Evolutionary conservation across 805 yeast species (phyloP).

Genomic region (Ogataea saltuana): DNA sequence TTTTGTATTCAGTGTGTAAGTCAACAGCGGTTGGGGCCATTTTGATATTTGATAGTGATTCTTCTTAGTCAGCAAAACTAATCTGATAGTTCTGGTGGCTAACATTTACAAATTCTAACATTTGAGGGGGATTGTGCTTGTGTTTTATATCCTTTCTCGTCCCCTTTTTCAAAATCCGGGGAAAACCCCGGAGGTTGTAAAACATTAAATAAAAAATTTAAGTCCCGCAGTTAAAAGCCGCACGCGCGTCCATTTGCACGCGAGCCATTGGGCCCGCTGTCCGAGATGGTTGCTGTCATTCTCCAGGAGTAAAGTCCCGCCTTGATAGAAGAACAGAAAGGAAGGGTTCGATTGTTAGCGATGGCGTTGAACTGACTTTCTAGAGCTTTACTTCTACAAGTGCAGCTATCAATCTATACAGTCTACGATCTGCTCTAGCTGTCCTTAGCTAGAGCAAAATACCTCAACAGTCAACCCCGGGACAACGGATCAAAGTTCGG

Average conservation of each 20-base stretch:
- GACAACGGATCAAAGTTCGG: neutral
- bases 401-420: too few relatives aligned
- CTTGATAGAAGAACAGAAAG: too few relatives aligned
- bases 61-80: neutral
- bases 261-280: too few relatives aligned
- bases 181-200: constrained; percentile 6
- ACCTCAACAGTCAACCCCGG: neutral
- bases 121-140: neutral
- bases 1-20: constrained; percentile 34
- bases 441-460: too few relatives aligned
- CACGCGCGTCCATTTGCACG: neutral
- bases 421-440: too few relatives aligned
- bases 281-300: too few relatives aligned
- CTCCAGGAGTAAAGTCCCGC: too few relatives aligned
- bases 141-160: constrained; percentile 1
- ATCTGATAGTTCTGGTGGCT: too few relatives aligned
- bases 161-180: constrained; percentile 4
- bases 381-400: too few relatives aligned
- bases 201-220: neutral
- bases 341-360: too few relatives aligned
- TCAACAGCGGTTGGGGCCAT: constrained; percentile 46
- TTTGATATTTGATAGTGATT: constrained; percentile 8
- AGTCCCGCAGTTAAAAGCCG: constrained; percentile 1
- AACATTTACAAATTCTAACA: too few relatives aligned
- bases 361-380: too few relatives aligned